Evolutionary conservation across 176 grass and related monocot genomes (phyloP), one percentile per base, ranked within the genome.

Genomic region (Melocanna baccifera): DNA sequence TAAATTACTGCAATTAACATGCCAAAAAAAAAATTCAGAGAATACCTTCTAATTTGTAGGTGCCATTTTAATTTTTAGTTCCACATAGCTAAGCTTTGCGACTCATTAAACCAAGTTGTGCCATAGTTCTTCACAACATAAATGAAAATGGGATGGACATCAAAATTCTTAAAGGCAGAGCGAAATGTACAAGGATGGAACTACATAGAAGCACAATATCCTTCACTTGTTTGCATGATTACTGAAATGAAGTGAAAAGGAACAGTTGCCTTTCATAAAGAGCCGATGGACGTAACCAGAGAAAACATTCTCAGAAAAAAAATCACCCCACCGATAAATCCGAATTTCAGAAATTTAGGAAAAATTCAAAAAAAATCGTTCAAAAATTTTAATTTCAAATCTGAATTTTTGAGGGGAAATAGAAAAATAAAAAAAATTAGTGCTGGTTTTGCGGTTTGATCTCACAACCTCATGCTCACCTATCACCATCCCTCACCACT

Each of bases 1-100:
- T 50, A 77, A 78, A 71, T 79, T 58, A 26, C 11, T 48, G 69
- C 56, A 78, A 20, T 70, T 37, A 76, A 81, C 62, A 81, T 76
- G 71, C 4, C 77, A 77, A 45, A 26, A 77, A 45, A 26, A 85
- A 73, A 48, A 7, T 76, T 59, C 72, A 81, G 53, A 81, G 43
- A 62, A 82, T 50, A 42, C 61, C 26, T 29, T 64, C 61, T 67
- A 7, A 29, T 23, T 68, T 32, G 69, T 22, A 39, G 46, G 18
- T 46, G 66, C 12, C 25, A 40, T 26, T 58, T 56, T 47, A 72
- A 76, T 66, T 67, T 50, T 52, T 7, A 10, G 56, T 46, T 79
- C 67, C 22, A 84, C 51, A 42, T 56, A 56, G 64, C 22, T 69
- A 69, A 55, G 32, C 8, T 83, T 32, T 53, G 28, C 15, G n/a